Base-by-base conservation (phyloP, 2,329 filamentous ascomycete genomes). In the Talaromyces sp. region DNA sequence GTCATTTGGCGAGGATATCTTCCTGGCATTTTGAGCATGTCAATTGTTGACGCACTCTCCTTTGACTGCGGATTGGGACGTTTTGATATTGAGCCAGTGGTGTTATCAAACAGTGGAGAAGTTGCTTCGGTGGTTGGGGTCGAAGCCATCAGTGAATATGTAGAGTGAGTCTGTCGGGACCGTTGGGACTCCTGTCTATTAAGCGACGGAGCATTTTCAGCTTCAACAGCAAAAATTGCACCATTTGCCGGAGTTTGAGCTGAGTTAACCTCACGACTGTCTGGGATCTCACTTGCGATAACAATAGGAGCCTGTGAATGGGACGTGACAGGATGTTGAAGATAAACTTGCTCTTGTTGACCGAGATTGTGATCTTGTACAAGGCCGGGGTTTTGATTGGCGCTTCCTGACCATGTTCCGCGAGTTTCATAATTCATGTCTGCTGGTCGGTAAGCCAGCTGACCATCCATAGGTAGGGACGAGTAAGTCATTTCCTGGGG, bases 331-430 rank as follows among this genome's bases (percentile, higher is more conserved):
- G 19, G 37, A 27, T 62, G 59, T 59, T 59, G 60, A 45, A 4
- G 62, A 16, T 58, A 50, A 11, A 45, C 11, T 47, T 57, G 49
- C 39, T 56, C 52, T 43, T 52, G 24, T 27, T 57, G 49, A 6
- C 45, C 16, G 6, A 31, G 3, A 58, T 43, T 63, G 2, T 22
- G 27, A 60, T 64, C 66, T 33, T 69, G 65, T 33, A 67, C 65
- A 11, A 68, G 61, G 16, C 47, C 54, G 5, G 37, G n/a, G n/a
- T 58, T 13, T 16, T 57, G 60, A 45, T 66, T 47, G 37, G 27
- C 31, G 9, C 52, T 24, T 24, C 79, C 81, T 76, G 87, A 82
- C 84, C 85, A 87, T 35, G 83, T 78, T 16, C 82, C 82, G 64
- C 79, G 76, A 67, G 78, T 83, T 66, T 75, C 73, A 58, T 76